Evolutionary conservation across 2,329 filamentous ascomycete genomes (phyloP).

Genomic region (Aspergillus novofumigatus): DNA sequence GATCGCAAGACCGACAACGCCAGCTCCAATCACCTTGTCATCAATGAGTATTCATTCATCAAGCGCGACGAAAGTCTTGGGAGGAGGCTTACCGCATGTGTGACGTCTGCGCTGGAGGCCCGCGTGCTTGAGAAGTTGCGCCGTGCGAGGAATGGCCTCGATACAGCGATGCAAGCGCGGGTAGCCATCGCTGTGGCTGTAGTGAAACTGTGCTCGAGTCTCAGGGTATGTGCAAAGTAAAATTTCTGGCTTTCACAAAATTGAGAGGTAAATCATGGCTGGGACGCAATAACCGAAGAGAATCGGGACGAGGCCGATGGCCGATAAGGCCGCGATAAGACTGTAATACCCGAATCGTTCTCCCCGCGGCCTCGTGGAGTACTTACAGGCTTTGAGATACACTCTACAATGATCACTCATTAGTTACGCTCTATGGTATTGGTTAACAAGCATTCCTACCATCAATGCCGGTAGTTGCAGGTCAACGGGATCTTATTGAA

Average conservation of each 20-base stretch:
- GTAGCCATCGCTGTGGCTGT: constrained; percentile 12
- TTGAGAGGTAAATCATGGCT: neutral
- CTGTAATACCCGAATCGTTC: constrained; percentile 3
- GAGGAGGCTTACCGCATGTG: constrained; percentile 49
- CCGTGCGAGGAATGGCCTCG: constrained; percentile 10
- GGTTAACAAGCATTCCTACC: neutral
- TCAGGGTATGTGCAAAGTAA: neutral
- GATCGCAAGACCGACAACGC: constrained; percentile 75
- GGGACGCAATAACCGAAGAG: constrained; percentile 5
- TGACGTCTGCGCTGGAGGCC: constrained; percentile 53
- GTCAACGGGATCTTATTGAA: no score
- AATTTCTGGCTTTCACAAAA: neutral
- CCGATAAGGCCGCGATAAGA: constrained; percentile 1
- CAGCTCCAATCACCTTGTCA: constrained; percentile 58
- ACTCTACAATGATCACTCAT: neutral
- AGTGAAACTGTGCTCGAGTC: neutral
- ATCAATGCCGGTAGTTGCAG: neutral
- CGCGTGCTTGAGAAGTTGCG: constrained; percentile 43
- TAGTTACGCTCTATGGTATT: neutral
- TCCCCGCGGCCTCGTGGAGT: neutral
- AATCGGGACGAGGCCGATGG: constrained; percentile 1
- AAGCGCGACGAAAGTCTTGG: neutral
- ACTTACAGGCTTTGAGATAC: neutral
- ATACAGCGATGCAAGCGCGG: constrained; percentile 9
- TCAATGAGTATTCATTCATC: neutral